A percentile compares a stretch with the other conserved stretches of the same genome.
These are phyloP conservation scores for Jacaranda mimosifolia DNA, from an alignment of 257 asterid species.

Conservation along the genomic window DNA sequence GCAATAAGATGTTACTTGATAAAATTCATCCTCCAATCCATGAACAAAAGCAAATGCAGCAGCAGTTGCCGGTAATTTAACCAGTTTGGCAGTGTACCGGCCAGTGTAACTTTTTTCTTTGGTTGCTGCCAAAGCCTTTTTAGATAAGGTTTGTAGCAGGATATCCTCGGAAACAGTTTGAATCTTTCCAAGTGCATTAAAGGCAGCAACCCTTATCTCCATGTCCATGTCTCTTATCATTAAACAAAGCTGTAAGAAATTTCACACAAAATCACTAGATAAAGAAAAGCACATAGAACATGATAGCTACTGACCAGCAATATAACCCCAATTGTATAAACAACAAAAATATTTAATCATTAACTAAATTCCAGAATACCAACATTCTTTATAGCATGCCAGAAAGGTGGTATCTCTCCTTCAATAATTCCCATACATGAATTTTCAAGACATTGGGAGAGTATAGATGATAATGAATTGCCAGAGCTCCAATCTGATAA, in stretches of 20 bases:
- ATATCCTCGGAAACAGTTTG: conserved; percentile 70
- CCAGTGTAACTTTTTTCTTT: conserved; percentile 68
- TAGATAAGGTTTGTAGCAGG: conserved; percentile 74
- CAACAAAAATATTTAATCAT: background rate
- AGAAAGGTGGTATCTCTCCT: background rate
- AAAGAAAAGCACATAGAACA: background rate
- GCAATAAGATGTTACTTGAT: conserved; percentile 59
- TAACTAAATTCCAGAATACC: conserved; percentile 16
- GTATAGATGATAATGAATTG: background rate
- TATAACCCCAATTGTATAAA: background rate
- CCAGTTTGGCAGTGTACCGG: conserved; percentile 62
- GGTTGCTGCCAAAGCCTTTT: conserved; percentile 60
- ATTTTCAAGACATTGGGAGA: background rate
- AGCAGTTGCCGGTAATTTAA: conserved; percentile 70
- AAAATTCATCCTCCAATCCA: conserved; percentile 95
- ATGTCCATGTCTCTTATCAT: conserved; percentile 88
- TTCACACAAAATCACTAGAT: conserved; percentile 24
- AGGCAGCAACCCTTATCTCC: conserved; percentile 76
- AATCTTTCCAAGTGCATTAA: conserved; percentile 73
- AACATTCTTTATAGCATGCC: conserved; percentile 1
- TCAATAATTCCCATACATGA: background rate
- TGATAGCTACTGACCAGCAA: conserved; percentile 2
- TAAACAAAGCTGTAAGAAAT: conserved; percentile 68
- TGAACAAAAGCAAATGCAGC: conserved; percentile 78
- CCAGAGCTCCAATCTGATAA: conserved; percentile 5